Percentiles rank a stretch among this genome's conserved stretches.
These are phyloP conservation scores for Diaporthe vexans DNA, from an alignment of 2,329 filamentous ascomycete species.

Conservation along the genomic window DNA sequence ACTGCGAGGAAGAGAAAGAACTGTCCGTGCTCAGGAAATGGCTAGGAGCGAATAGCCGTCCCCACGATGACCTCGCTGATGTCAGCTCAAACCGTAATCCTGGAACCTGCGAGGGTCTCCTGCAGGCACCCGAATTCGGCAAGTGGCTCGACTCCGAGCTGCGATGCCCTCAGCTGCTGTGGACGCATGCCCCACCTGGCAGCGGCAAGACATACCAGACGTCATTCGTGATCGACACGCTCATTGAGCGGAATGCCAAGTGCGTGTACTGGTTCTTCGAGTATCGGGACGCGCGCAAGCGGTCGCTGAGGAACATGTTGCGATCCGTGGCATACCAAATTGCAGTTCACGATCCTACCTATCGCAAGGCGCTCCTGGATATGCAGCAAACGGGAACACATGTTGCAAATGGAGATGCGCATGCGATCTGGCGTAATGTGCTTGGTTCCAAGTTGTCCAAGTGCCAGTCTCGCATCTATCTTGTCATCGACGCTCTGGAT, in stretches of 20 bases:
- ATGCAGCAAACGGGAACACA: slow-evolving; percentile 4
- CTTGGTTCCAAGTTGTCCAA: background rate
- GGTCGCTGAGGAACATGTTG: slow-evolving; percentile 39
- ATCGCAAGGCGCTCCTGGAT: background rate
- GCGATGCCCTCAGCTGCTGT: slow-evolving; percentile 29
- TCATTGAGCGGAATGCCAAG: slow-evolving; percentile 9
- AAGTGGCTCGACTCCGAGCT: slow-evolving; percentile 27
- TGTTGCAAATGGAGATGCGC: slow-evolving; percentile 11
- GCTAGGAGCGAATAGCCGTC: background rate
- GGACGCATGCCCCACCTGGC: slow-evolving; percentile 39
- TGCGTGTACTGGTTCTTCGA: slow-evolving; percentile 42
- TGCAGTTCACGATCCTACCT: slow-evolving; percentile 23
- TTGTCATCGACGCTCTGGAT: slow-evolving; percentile 21
- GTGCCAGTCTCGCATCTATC: slow-evolving; percentile 25
- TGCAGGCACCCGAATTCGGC: slow-evolving; percentile 32
- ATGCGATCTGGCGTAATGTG: slow-evolving; percentile 13
- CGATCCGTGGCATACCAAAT: slow-evolving; percentile 41
- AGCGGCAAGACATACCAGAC: slow-evolving; percentile 41
- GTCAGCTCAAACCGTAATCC: slow-evolving; percentile 29
- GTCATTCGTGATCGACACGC: slow-evolving; percentile 41
- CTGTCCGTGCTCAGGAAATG: slow-evolving; percentile 13
- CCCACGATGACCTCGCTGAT: slow-evolving; percentile 37
- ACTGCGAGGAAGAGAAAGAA: slow-evolving; percentile 15
- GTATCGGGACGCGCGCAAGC: slow-evolving; percentile 38
- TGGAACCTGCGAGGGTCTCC: slow-evolving; percentile 39